A percentile compares a stretch with the other conserved stretches of the same genome.
Conservation (phyloP, 192 early-diverging fungal species). For the Podila epigama region DNA sequence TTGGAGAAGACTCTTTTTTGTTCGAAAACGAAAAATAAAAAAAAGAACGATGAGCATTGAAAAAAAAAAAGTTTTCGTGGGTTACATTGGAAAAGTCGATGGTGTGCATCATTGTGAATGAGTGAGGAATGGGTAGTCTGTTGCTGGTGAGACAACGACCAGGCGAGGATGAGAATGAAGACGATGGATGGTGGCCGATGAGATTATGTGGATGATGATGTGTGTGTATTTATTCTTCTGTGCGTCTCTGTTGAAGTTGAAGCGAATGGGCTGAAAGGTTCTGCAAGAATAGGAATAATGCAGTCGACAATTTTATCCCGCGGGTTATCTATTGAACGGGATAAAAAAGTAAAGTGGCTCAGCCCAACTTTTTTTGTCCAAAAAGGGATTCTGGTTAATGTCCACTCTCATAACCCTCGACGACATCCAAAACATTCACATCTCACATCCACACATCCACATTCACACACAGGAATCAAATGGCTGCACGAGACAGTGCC, state of each 20-base stretch:
- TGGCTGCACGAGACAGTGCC: conserved; percentile 30
- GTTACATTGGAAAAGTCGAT: conserved; percentile 52
- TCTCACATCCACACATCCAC: not conserved
- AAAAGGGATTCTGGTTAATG: not conserved
- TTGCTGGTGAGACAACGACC: not conserved
- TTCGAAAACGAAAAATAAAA: not conserved
- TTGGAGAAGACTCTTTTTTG: too few relatives aligned
- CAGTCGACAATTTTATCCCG: too few relatives aligned
- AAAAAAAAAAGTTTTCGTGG: too few relatives aligned
- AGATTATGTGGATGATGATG: not conserved
- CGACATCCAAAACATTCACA: not conserved
- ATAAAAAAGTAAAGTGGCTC: conserved; percentile 4
- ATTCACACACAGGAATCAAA: not conserved
- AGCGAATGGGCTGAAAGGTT: not conserved
- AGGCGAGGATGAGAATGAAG: not conserved
- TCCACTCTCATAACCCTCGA: not conserved
- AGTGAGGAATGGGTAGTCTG: too few relatives aligned
- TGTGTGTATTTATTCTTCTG: not conserved
- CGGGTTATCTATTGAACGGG: too few relatives aligned
- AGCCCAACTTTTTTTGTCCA: not conserved
- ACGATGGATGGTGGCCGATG: not conserved
- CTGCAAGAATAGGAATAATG: too few relatives aligned
- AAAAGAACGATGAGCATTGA: too few relatives aligned
- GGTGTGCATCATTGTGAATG: conserved; percentile 30
- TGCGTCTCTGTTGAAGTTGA: not conserved